Evolutionary conservation across 2,329 filamentous ascomycete species (phyloP), one percentile per base, ranked within the genome.

Genomic region (Apiospora rasikravindrae): DNA sequence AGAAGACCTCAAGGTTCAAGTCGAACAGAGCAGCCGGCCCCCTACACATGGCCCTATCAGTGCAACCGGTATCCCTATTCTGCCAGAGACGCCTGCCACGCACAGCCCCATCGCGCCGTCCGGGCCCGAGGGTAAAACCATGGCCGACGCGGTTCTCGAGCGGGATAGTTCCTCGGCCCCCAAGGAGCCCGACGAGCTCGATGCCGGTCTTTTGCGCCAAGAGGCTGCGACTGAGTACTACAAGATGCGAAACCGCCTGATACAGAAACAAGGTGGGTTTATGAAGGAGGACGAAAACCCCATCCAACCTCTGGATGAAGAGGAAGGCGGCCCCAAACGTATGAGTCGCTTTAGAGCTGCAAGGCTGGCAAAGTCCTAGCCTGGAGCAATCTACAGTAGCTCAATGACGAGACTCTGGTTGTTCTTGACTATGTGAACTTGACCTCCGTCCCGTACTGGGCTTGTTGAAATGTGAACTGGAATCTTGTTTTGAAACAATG

Each of bases 161-260:
- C 87, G 88, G 53, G 83, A 87, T 61, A 79, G 82, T 11, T 78
- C 82, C 2, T 71, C 76, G 1, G 75, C 75, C 37, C 75, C 80
- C 10, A 78, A 74, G 57, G 81, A 83, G 73, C 89, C 90, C 0
- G 89, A 93, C 75, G 91, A 93, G 75, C 85, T 96, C 51, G 93
- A 98, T 76, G 89, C 93, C 6, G 86, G 90, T 26, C 84, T 95
- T 42, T 86, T 96, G 69, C 88, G 93, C 70, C 91, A 93, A 74
- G 93, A 97, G 80, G 91, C 97, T 19, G 92, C 93, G 10, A 89
- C 90, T 49, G 93, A 97, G 79, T 97, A 97, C 81, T 93, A 97
- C 80, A 91, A 90, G 64, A 87, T 94, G 81, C 92, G 96, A 26
- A 97, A 95, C 80, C 90, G 89, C 77, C 91, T 97, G 82, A 95